These are phyloP conservation scores for Luffa acutangula DNA, from an alignment of 306 rosid species.

Conservation along the genomic window DNA sequence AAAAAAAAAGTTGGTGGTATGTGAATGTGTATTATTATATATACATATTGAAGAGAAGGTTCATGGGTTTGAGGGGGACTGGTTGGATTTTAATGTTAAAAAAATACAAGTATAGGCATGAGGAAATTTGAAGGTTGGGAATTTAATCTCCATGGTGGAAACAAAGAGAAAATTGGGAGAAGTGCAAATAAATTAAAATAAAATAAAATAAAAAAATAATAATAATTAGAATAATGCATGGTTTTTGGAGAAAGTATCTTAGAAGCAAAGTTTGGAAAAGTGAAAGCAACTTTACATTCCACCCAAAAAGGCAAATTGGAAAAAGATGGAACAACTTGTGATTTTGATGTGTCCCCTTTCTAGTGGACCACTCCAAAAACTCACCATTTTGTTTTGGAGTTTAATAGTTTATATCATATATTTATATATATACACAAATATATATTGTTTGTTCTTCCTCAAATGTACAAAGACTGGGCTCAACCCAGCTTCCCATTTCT, in stretches of 20 bases:
- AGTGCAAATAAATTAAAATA: neutral
- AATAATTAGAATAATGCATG: neutral
- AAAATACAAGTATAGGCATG: neutral
- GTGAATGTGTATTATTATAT: neutral
- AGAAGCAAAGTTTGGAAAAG: conserved; percentile 2
- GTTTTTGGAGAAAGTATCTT: conserved; percentile 5
- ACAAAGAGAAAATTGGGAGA: neutral
- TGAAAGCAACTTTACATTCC: conserved; percentile 17
- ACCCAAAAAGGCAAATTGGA: conserved; percentile 17
- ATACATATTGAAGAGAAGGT: neutral
- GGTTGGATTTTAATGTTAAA: neutral
- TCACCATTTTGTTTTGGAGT: neutral
- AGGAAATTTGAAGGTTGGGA: neutral
- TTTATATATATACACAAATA: neutral
- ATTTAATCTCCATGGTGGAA: neutral
- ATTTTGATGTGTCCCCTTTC: conserved; percentile 5
- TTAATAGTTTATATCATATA: neutral
- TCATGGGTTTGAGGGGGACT: neutral
- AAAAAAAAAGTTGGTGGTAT: neutral
- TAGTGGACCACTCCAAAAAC: neutral
- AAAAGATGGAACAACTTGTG: neutral
- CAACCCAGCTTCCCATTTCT: neutral
- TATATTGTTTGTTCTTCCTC: neutral
- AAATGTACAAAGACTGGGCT: neutral
- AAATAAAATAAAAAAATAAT: neutral